phyloP scores from a whole-genome alignment of 352 stramenopile genomes.

The Globisporangium sylvaticum region DNA sequence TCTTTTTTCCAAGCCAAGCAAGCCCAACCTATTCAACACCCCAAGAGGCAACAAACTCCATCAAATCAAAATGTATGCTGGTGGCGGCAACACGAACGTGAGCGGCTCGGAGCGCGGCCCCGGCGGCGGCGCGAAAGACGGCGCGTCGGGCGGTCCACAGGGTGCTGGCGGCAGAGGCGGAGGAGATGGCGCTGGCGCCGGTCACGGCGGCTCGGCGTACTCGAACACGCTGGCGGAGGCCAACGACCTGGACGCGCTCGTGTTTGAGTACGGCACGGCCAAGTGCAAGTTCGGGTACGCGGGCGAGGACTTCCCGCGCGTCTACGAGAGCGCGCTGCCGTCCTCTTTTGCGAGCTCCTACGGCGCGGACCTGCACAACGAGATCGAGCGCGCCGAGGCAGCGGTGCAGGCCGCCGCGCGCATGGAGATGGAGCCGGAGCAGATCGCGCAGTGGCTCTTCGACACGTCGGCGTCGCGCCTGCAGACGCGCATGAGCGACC shows the following conservation, averaged over 20 bases:
- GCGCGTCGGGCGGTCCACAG: background rate
- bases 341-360: background rate
- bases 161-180: background rate
- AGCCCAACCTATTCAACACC: too few relatives aligned
- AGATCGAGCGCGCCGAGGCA: constrained; percentile 12
- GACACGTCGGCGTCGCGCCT: constrained; percentile 39
- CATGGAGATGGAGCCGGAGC: constrained; percentile 56
- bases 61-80: constrained; percentile 14
- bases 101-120: constrained; percentile 3
- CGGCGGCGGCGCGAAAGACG: background rate
- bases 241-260: constrained; percentile 74
- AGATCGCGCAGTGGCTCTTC: constrained; percentile 69
- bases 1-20: background rate
- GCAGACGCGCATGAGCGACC: constrained; percentile 55
- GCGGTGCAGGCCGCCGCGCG: constrained; percentile 25
- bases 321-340: constrained; percentile 46
- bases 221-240: constrained; percentile 51
- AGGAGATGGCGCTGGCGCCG: background rate
- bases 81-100: constrained; percentile 13
- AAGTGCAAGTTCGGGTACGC: constrained; percentile 83
- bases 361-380: constrained; percentile 22
- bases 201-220: constrained; percentile 16
- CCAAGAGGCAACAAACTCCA: too few relatives aligned
- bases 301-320: constrained; percentile 84
- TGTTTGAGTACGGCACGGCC: constrained; percentile 76